Percentiles rank a stretch among this genome's conserved stretches.
Evolutionary conservation across 139 green algal species (phyloP).

Genomic region (Pycnococcus provasolii): DNA sequence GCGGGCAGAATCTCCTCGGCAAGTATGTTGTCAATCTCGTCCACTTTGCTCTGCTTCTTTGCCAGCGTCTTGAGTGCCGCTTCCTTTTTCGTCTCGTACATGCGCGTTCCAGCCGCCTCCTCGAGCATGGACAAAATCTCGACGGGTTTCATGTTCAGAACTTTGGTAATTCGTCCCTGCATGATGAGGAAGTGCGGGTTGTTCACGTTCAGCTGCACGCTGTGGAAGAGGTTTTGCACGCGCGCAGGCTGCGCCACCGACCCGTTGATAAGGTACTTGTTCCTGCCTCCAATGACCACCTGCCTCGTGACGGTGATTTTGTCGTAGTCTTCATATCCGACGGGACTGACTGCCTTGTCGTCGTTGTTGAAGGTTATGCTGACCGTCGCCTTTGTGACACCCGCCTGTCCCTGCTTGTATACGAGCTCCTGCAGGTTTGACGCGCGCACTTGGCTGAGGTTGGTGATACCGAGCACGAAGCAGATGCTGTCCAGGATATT

Average conservation of each 20-base stretch:
- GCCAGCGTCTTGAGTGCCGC: slow-evolving; percentile 73
- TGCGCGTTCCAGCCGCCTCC: slow-evolving; percentile 85
- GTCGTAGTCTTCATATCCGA: slow-evolving; percentile 85
- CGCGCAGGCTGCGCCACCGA: slow-evolving; percentile 72
- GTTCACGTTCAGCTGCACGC: slow-evolving; percentile 98
- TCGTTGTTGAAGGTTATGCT: slow-evolving; percentile 94
- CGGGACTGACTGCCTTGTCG: slow-evolving; percentile 62
- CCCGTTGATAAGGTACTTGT: slow-evolving; percentile 98
- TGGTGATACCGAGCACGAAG: slow-evolving; percentile 96
- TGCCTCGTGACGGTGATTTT: slow-evolving; percentile 81
- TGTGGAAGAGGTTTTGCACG: slow-evolving; percentile 96
- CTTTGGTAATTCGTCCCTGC: slow-evolving; percentile 82
- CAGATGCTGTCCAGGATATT: slow-evolving; percentile 99
- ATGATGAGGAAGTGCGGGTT: slow-evolving; percentile 99
- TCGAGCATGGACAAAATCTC: slow-evolving; percentile 97
- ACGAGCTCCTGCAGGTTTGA: slow-evolving; percentile 90
- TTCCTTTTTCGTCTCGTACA: slow-evolving; percentile 98
- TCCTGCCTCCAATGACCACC: slow-evolving; percentile 87
- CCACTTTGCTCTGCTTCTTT: slow-evolving; percentile 90
- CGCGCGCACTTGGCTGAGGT: slow-evolving; percentile 77
- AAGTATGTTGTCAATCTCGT: slow-evolving; percentile 86
- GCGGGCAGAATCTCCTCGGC: slow-evolving; percentile 78
- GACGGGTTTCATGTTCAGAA: slow-evolving; percentile 98
- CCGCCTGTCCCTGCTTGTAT: slow-evolving; percentile 97
- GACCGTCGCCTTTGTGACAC: slow-evolving; percentile 91